phyloP scores from a whole-genome alignment of 106 monocot species.

The Alisma plantagoaquatica region DNA sequence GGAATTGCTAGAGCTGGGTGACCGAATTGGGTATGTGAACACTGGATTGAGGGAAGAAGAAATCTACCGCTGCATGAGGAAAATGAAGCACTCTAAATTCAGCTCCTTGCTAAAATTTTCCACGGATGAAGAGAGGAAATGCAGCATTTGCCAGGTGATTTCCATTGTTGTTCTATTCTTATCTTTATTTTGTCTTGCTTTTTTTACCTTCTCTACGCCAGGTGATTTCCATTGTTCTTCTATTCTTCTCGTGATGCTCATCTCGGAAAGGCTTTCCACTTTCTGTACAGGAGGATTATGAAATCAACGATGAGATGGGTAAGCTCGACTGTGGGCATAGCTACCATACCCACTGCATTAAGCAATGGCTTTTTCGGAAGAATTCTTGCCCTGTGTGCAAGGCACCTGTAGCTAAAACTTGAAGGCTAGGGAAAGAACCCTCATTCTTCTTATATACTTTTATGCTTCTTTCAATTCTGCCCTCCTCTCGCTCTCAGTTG shows the following conservation, averaged over 20 bases:
- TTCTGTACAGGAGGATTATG: constrained; percentile 93
- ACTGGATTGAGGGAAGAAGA: constrained; percentile 95
- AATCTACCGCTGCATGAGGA: constrained; percentile 43
- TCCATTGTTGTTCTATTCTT: neutral
- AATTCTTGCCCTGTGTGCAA: constrained; percentile 96
- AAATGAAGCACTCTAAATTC: constrained; percentile 38
- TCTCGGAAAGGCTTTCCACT: too few relatives aligned
- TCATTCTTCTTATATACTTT: too few relatives aligned
- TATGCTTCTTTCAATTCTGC: neutral
- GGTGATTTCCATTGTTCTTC: neutral
- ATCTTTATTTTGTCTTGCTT: neutral
- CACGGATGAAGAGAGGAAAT: constrained; percentile 53
- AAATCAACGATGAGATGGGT: constrained; percentile 67
- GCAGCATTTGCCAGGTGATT: constrained; percentile 89
- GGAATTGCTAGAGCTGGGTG: constrained; percentile 92
- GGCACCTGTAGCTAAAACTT: constrained; percentile 39
- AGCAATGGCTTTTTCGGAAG: constrained; percentile 86
- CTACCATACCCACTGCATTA: constrained; percentile 80
- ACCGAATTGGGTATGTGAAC: constrained; percentile 83
- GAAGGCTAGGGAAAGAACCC: too few relatives aligned
- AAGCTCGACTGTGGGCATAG: constrained; percentile 74
- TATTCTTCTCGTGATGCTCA: too few relatives aligned
- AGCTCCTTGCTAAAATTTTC: constrained; percentile 22
- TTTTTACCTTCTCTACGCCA: constrained; percentile 1
- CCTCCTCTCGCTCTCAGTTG: neutral